Percentiles rank a stretch among this genome's conserved stretches.
These are phyloP conservation scores for Entonaema liquescens DNA, from an alignment of 495 filamentous ascomycete genomes.

Conservation along the genomic window DNA sequence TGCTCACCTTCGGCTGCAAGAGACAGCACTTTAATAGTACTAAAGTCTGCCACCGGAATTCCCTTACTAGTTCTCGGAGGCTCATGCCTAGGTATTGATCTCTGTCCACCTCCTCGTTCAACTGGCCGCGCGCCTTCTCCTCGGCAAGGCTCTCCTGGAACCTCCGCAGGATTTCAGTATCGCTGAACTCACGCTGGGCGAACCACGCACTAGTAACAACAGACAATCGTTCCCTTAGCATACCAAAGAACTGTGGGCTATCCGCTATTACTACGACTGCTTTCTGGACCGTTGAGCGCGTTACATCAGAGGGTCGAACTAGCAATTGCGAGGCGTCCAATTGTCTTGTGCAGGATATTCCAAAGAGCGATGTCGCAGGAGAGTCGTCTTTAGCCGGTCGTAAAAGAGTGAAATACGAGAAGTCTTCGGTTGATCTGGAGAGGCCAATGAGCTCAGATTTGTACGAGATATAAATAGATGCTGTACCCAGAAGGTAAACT, in stretches of 20 bases:
- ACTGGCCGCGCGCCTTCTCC: conserved; percentile 66
- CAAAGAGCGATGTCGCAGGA: conserved; percentile 88
- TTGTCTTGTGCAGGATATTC: conserved; percentile 94
- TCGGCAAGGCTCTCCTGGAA: conserved; percentile 88
- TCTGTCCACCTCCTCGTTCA: conserved; percentile 73
- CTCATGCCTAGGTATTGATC: conserved; percentile 94
- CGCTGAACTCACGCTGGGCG: conserved; percentile 81
- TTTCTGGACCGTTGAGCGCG: conserved; percentile 95
- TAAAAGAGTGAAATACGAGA: conserved; percentile 96
- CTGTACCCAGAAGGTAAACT: conserved; percentile 43
- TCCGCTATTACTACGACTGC: conserved; percentile 97
- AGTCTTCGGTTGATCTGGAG: conserved; percentile 85
- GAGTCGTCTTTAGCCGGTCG: conserved; percentile 65
- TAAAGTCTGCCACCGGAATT: conserved; percentile 92
- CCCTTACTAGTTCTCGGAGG: conserved; percentile 87
- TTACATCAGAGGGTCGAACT: conserved; percentile 85
- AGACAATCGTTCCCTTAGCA: conserved; percentile 81
- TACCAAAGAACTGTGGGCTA: conserved; percentile 80
- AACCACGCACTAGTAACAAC: conserved; percentile 97
- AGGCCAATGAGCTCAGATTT: conserved; percentile 16
- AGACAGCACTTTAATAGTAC: conserved; percentile 93
- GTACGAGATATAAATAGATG: neutral
- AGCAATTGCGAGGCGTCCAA: conserved; percentile 81
- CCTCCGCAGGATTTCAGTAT: conserved; percentile 67
- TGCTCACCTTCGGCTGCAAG: conserved; percentile 87